Conservation (phyloP, 2,329 filamentous ascomycete species). For the Talaromyces sp. region DNA sequence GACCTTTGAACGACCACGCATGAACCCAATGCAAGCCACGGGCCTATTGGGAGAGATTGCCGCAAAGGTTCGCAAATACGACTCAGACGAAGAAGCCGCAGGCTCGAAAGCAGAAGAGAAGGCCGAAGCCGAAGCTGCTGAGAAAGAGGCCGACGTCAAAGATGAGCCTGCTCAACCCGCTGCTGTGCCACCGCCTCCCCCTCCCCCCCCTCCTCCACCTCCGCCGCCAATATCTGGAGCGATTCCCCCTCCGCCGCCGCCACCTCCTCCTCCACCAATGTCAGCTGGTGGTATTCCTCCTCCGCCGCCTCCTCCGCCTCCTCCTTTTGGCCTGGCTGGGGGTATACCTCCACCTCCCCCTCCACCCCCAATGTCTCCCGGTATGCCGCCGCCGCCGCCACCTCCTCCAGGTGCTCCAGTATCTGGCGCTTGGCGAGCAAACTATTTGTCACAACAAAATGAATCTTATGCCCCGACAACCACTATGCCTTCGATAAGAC, state of each 20-base stretch:
- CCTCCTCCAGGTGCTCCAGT: conserved; percentile 51
- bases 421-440: conserved; percentile 58
- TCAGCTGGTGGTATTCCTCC: conserved; percentile 45
- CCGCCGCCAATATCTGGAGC: conserved; percentile 18
- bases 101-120: conserved; percentile 28
- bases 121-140: conserved; percentile 41
- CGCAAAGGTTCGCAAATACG: conserved; percentile 72
- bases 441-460: conserved; percentile 66
- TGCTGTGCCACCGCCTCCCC: conserved; percentile 19
- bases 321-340: conserved; percentile 24
- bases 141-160: conserved; percentile 48
- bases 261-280: conserved; percentile 33
- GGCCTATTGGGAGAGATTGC: conserved; percentile 68
- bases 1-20: conserved; percentile 57
- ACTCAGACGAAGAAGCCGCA: conserved; percentile 59
- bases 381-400: conserved; percentile 27
- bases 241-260: conserved; percentile 21
- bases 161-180: conserved; percentile 36
- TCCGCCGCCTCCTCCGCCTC: conserved; percentile 38
- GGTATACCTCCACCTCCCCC: conserved; percentile 45
- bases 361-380: conserved; percentile 48
- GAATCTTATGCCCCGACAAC: conserved; percentile 57
- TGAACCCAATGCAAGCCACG: conserved; percentile 61
- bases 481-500: conserved; percentile 74
- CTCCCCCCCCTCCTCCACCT: conserved; percentile 21